Base-by-base conservation (phyloP, 305 asterid species). In the Ajuga reptans region DNA sequence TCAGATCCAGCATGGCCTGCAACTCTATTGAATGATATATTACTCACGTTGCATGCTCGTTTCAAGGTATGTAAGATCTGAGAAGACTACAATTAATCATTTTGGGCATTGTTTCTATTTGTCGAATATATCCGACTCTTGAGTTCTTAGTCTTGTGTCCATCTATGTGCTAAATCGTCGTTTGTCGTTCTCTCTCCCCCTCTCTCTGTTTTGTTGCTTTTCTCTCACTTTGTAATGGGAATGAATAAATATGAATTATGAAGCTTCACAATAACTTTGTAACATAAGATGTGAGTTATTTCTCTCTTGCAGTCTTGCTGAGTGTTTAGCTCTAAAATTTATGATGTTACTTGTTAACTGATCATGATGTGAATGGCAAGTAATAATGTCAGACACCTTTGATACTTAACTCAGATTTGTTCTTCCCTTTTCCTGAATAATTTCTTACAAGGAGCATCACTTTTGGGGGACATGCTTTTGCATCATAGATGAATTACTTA, bases 1-100 rank as follows among this genome's bases (percentile, higher is more conserved):
- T 89, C 96, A 5, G 99, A 93, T 69, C 97, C 99, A 66, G 83
- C 95, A 33, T 91, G 99, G 99, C 95, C 99, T 34, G 91, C 97
- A 53, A 78, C 97, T 68, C 76, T 89, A 67, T 72, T 93, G 76
- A 93, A 93, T 74, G 99, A 93, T 78, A 79, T 91, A 76, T 82
- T 93, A 77, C 88, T 93, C 54, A 93, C 99, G 4, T 78, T 93
- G 83, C 99, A 93, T 87, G 97, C 99, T 74, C 97, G 99, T 71
- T 93, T 93, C 83, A 93, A 93, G 99, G 99, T 93, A 86, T 33
- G 65, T 56, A 15, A 52, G 68, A 34, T 60, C 64, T 70, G 39
- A 54, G 27, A 36, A 74, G 37, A 31, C 37, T 61, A 49, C 53
- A 60, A 18, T 41, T 37, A 6, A 46, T 73, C 52, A 29, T 42